Conservation (phyloP, 108 stramenopile species). For the Chaetoceros muelleri region DNA sequence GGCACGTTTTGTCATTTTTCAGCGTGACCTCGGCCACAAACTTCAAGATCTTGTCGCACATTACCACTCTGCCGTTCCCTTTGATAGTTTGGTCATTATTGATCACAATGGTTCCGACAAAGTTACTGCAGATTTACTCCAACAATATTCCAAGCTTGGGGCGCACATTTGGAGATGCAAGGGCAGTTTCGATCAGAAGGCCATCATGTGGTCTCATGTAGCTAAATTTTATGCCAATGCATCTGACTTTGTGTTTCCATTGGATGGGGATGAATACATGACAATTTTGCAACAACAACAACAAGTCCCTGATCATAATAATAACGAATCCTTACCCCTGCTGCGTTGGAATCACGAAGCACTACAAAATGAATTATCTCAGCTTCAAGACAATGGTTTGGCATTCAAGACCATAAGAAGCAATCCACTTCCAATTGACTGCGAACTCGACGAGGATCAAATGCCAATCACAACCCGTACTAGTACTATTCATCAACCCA, state of each 20-base stretch:
- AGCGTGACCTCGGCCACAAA: background rate
- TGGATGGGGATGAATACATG: constrained; percentile 1
- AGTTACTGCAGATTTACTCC: background rate
- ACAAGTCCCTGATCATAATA: no score
- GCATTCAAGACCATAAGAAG: background rate
- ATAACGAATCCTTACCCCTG: background rate
- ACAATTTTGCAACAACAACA: background rate
- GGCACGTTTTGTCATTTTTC: background rate
- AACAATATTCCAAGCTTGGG: background rate
- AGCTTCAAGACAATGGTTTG: background rate
- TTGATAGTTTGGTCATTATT: background rate
- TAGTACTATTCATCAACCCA: background rate
- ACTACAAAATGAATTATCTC: background rate
- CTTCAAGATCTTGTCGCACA: constrained; percentile 1
- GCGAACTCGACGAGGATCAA: background rate
- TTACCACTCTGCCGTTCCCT: background rate
- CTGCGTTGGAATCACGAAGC: constrained; percentile 1
- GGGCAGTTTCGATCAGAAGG: background rate
- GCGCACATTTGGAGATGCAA: background rate
- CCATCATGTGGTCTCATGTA: constrained; percentile 1
- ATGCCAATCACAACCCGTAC: background rate
- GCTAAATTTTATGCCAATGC: background rate
- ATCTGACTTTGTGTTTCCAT: background rate
- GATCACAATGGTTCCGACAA: background rate
- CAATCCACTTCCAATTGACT: background rate